Base-by-base conservation (phyloP, 768 basidiomycete genomes). In the Chalciporus piperatus region DNA sequence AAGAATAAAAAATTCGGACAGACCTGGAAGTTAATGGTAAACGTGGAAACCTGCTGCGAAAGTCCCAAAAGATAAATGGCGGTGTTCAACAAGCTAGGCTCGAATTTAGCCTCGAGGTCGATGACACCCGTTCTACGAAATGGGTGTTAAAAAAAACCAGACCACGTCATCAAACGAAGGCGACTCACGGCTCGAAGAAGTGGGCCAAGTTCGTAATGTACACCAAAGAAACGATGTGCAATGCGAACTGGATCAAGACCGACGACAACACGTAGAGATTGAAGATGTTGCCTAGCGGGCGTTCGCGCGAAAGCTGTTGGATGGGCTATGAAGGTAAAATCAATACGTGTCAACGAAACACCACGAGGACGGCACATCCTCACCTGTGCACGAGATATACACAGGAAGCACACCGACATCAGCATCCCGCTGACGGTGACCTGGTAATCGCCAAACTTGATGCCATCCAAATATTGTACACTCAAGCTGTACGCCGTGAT, bases 371-470 rank as follows among this genome's bases (percentile, higher is more conserved):
- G 6, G 19, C 4, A n/a, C 7, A 12, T 48, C 63, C 82, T 33
- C 60, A 94, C 96, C 84, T 95, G 93, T 12, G 96, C 96, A 8
- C 96, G 82, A 27, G 96, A 99, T 52, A 99, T 98, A 68, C 94
- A 98, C 67, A 97, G 73, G 83, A 99, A 99, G 70, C 96, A 99
- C 25, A 98, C 90, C 25, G 91, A 94, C 94, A 99, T 97, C 64
- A 98, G 76, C 66, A 68, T 68, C 19, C 97, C 97, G 1, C 91
- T 97, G 54, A 99, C 85, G 2, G 96, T 98, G 30, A 97, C 88
- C 65, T 99, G 96, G 67, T 99, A 99, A 67, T 99, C 97, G 13
- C 97, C 97, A 70, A 95, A 98, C 71, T 98, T 98, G 79, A 99
- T 98, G 17, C 97, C 97, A 57, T 98, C 96, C 2, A 99, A 77